Percentiles rank a stretch among this genome's conserved stretches.
phyloP scores from a whole-genome alignment of 331 rosid genomes.

The Stylosanthes scabra region DNA sequence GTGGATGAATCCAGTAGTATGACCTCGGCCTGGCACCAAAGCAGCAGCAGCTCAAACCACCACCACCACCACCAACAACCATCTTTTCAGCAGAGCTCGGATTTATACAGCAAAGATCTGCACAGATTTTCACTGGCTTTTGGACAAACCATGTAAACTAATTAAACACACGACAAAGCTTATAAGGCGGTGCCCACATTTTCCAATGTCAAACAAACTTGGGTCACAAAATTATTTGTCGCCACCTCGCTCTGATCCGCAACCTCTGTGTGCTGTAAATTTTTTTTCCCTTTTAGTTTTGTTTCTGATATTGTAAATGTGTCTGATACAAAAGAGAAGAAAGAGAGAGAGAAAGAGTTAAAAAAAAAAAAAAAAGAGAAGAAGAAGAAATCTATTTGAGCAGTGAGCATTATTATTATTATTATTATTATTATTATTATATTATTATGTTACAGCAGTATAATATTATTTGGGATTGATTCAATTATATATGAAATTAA shows the following conservation, averaged over 20 bases:
- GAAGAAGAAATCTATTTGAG: conserved; percentile 24
- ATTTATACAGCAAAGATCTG: conserved; percentile 72
- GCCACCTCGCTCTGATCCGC: conserved; percentile 40
- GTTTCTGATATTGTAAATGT: conserved; percentile 52
- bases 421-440: conserved; percentile 23
- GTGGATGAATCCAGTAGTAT: conserved; percentile 45
- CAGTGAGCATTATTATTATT: neutral
- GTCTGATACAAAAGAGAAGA: conserved; percentile 47
- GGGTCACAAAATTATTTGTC: conserved; percentile 45
- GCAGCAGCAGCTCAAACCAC: neutral
- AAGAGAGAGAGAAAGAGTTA: neutral
- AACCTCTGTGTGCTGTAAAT: conserved; percentile 58
- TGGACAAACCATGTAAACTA: conserved; percentile 73
- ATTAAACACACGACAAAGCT: conserved; percentile 29
- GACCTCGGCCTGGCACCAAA: conserved; percentile 48
- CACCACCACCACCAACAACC: conserved; percentile 48
- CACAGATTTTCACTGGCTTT: conserved; percentile 82
- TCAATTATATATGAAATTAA: conserved; percentile 6
- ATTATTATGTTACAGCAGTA: conserved; percentile 34
- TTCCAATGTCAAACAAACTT: conserved; percentile 29
- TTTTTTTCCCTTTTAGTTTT: neutral
- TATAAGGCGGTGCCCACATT: conserved; percentile 49
- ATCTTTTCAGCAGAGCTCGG: conserved; percentile 48
- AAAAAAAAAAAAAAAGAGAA: too few relatives aligned
- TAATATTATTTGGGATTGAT: conserved; percentile 49